Evolutionary conservation across 2,329 filamentous ascomycete genomes (phyloP).

Genomic region (Dothidotthia symphoricarpi): DNA sequence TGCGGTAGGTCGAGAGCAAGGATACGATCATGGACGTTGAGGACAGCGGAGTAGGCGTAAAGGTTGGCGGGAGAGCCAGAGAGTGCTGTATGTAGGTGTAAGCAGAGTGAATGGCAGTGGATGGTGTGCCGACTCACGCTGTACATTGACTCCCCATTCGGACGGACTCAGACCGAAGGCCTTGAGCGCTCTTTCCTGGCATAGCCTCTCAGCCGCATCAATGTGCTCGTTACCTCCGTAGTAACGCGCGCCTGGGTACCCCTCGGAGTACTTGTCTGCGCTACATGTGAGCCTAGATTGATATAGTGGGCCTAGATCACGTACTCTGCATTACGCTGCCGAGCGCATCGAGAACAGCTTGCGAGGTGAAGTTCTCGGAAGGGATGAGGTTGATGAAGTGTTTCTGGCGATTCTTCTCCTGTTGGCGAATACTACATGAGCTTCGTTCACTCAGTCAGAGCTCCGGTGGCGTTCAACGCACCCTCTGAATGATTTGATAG

Average conservation of each 20-base stretch:
- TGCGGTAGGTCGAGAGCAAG: conserved; percentile 98
- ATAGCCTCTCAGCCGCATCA: conserved; percentile 90
- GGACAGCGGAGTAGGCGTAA: conserved; percentile 87
- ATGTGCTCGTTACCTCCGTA: conserved; percentile 99
- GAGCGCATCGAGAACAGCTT: conserved; percentile 95
- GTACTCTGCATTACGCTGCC: conserved; percentile 56
- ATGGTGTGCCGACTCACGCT: conserved; percentile 55
- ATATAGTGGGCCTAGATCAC: conserved; percentile 61
- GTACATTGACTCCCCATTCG: conserved; percentile 99
- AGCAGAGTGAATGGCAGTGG: conserved; percentile 7
- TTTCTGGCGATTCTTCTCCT: conserved; percentile 96
- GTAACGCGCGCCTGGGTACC: conserved; percentile 96
- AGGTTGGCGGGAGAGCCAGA: conserved; percentile 76
- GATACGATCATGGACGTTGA: conserved; percentile 88
- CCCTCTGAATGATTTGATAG: conserved; percentile 87
- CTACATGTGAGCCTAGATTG: conserved; percentile 24
- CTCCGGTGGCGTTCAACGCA: conserved; percentile 43
- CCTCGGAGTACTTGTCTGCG: conserved; percentile 97
- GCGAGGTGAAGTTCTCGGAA: conserved; percentile 98
- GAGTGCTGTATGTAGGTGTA: conserved; percentile 56
- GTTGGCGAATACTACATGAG: neutral
- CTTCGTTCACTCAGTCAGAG: conserved; percentile 10
- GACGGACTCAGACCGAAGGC: conserved; percentile 81
- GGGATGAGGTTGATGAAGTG: conserved; percentile 99
- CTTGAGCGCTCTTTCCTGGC: conserved; percentile 89